Evolutionary conservation across 257 asterid genomes (phyloP), one percentile per base, ranked within the genome.

Genomic region (Fraxinus quadrangulata): DNA sequence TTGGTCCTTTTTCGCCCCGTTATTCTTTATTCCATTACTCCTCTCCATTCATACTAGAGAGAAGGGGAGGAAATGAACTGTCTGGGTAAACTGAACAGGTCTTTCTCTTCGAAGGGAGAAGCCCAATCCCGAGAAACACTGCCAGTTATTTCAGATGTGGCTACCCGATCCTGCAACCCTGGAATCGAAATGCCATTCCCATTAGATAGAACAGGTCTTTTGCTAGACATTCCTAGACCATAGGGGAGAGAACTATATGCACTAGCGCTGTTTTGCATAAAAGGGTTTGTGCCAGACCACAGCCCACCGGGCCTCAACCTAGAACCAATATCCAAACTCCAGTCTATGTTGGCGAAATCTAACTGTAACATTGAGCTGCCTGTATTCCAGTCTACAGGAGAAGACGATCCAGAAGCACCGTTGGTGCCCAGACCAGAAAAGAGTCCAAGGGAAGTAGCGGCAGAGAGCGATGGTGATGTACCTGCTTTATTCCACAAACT

Each of bases 91-190:
- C 91, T 82, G 84, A 91, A 91, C 75, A 91, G 85, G 75, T 89
- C 97, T 70, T 63, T 91, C 83, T 89, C 97, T 75, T 91, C 93
- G 40, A 91, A 91, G 13, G 97, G 97, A 70, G 94, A 89, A 70
- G 87, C 87, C 97, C 97, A 91, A 34, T 88, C 94, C 34, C 90
- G 82, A 8, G 89, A 84, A 59, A 80, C 86, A 45, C 85, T 77
- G 0, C 70, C 42, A 26, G 81, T 74, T 4, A 84, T 63, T 26
- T 89, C 91, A 1, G 85, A 19, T 10, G 88, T 33, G 75, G 78
- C 85, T 72, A 79, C 79, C 70, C 83, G 82, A 23, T 85, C 84
- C 72, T 81, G 86, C 83, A 80, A 61, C 73, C 86, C 84, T 6
- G 75, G 61, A 37, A 79, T 75, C 13, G 82, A 28, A 34, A 66